Evolutionary conservation across 2,329 filamentous ascomycete genomes (phyloP), one percentile per base, ranked within the genome.

Genomic region (Pyricularia sp.): DNA sequence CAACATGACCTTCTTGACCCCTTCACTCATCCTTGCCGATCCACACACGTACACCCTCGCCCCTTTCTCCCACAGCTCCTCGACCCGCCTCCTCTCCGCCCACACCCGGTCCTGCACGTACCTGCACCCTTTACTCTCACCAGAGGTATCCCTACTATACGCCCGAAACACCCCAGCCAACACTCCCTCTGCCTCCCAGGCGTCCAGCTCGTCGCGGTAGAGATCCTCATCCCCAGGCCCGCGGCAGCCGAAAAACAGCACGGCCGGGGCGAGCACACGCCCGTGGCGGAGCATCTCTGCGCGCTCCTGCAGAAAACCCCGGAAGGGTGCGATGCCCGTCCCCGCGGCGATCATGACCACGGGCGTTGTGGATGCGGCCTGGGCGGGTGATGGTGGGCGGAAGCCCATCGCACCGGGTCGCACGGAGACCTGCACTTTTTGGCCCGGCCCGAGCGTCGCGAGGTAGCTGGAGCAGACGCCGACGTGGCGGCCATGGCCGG

Each of bases 321-420:
- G 74, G 73, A 78, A 76, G 0, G 83, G 83, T 0, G 83, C 83
- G 7, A 85, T 75, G 7, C 84, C 84, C 0, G 83, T 84, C 3
- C 84, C 85, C 0, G 83, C 80, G 0, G 76, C 81, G 12, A 85
- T 77, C 77, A 85, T 82, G 66, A 88, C 77, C n/a, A 88, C 75
- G 0, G 85, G 83, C 0, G 78, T 81, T 2, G 76, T 76, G 14
- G 78, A 74, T 2, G 71, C 66, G 20, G 17, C 58, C 17, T 61
- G 17, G 3, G 77, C 75, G 11, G 77, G 71, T 0, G 82, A 82
- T 1, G 84, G 78, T 4, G 28, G 28, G 68, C 80, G 80, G 77
- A 84, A 84, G 33, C 79, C 80, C 3, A 23, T 26, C 2, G 17
- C 6, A 0, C 36, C 64, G 1, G 17, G 17, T 12, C 64, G 42